Conservation (phyloP, 345 rosid species). For the Murraya paniculata region DNA sequence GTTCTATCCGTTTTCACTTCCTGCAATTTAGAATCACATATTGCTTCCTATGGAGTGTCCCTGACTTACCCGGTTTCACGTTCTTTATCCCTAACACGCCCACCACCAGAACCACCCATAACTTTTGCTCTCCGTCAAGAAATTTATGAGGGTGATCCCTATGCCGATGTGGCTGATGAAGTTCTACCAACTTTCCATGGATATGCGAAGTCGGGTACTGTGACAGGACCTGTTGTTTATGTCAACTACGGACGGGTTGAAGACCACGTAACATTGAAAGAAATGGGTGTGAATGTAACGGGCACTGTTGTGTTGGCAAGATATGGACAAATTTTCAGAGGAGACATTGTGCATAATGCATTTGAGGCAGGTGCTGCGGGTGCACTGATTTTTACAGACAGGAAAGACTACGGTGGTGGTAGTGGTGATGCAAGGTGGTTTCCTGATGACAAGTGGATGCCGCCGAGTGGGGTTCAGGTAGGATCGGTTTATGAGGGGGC, state of each 20-base stretch:
- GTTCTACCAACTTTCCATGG: slow-evolving; percentile 74
- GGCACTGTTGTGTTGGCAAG: slow-evolving; percentile 56
- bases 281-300: slow-evolving; percentile 46
- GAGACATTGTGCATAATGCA: slow-evolving; percentile 72
- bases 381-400: slow-evolving; percentile 57
- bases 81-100: slow-evolving; percentile 39
- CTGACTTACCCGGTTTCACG: slow-evolving; percentile 72
- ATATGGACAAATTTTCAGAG: slow-evolving; percentile 69
- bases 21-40: slow-evolving; percentile 33
- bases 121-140: slow-evolving; percentile 50
- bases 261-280: slow-evolving; percentile 46
- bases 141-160: slow-evolving; percentile 57
- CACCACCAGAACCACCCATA: slow-evolving; percentile 26
- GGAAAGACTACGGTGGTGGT: slow-evolving; percentile 68
- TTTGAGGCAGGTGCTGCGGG: slow-evolving; percentile 64
- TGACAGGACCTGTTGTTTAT: slow-evolving; percentile 53
- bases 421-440: slow-evolving; percentile 48
- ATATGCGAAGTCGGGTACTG: slow-evolving; percentile 74
- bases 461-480: slow-evolving; percentile 85
- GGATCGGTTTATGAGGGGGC: slow-evolving; percentile 57
- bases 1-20: slow-evolving; percentile 54
- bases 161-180: slow-evolving; percentile 54
- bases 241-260: slow-evolving; percentile 73
- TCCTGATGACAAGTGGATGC: slow-evolving; percentile 69
- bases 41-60: slow-evolving; percentile 54